Evolutionary conservation across 2,329 filamentous ascomycete species (phyloP).

Genomic region (Nemania sp.): DNA sequence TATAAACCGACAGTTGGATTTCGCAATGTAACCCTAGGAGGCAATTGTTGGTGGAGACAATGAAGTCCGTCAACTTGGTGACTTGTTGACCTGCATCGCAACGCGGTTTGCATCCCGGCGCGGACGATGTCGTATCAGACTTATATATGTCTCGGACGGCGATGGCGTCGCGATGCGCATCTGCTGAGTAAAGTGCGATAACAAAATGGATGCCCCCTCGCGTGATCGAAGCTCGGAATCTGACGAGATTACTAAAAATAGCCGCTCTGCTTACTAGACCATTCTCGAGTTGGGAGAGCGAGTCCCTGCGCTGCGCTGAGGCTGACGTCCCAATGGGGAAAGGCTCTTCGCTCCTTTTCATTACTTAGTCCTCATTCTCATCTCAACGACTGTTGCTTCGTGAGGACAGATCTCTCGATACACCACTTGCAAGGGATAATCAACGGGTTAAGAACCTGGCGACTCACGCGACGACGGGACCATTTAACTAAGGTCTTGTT

Average conservation of each 20-base stretch:
- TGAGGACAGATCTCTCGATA: slow-evolving; percentile 26
- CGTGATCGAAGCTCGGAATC: slow-evolving; percentile 19
- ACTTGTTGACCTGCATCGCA: too few relatives aligned
- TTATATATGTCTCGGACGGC: neutral
- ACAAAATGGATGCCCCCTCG: neutral
- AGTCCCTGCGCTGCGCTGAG: slow-evolving; percentile 13
- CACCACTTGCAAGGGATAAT: neutral
- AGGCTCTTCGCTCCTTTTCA: slow-evolving; percentile 21
- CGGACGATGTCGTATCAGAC: too few relatives aligned
- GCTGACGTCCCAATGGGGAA: slow-evolving; percentile 17
- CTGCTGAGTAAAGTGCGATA: slow-evolving; percentile 22
- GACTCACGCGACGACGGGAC: neutral
- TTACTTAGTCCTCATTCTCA: slow-evolving; percentile 20
- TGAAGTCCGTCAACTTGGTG: too few relatives aligned
- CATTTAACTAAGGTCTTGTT: neutral
- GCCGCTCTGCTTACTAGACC: slow-evolving; percentile 24
- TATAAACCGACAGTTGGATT: too few relatives aligned
- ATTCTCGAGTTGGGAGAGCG: neutral
- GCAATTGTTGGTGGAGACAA: too few relatives aligned
- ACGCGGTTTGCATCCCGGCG: too few relatives aligned
- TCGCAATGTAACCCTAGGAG: too few relatives aligned
- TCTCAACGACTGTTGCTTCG: slow-evolving; percentile 17
- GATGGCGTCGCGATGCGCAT: neutral
- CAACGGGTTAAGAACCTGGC: neutral
- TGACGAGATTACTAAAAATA: slow-evolving; percentile 29